Evolutionary conservation across 495 filamentous ascomycete genomes (phyloP).

Genomic region (Trichoderma virens): DNA sequence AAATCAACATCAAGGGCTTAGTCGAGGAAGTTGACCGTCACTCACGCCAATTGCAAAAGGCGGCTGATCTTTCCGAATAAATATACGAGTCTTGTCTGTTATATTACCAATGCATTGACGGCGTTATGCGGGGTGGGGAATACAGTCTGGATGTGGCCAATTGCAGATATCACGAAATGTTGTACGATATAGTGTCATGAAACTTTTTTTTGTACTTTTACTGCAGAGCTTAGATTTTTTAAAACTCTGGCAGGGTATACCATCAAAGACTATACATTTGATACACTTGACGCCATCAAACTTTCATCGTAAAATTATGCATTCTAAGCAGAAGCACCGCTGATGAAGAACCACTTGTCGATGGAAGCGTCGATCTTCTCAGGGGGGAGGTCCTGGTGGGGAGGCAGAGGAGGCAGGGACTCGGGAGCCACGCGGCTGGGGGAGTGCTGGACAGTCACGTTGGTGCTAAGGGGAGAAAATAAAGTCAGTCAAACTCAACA

Average conservation of each 20-base stretch:
- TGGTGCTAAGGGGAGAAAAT: constrained; percentile 49
- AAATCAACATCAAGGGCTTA: constrained; percentile 77
- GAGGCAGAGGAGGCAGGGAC: constrained; percentile 64
- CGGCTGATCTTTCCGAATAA: constrained; percentile 67
- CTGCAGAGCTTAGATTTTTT: neutral
- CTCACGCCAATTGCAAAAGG: constrained; percentile 68
- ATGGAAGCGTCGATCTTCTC: constrained; percentile 92
- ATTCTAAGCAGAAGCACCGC: constrained; percentile 79
- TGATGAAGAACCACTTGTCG: constrained; percentile 99
- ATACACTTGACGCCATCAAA: neutral
- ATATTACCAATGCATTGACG: constrained; percentile 4
- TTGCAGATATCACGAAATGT: neutral
- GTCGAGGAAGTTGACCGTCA: constrained; percentile 85
- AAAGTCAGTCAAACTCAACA: neutral
- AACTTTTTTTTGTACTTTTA: constrained; percentile 9
- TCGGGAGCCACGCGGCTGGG: constrained; percentile 53
- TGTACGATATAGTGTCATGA: constrained; percentile 2
- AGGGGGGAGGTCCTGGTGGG: constrained; percentile 66
- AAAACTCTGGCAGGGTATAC: neutral
- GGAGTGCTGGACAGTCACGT: constrained; percentile 65
- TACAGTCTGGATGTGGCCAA: neutral
- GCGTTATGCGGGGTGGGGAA: neutral
- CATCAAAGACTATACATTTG: constrained; percentile 8
- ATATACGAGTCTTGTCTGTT: constrained; percentile 12
- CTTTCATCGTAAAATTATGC: neutral